phyloP scores from a whole-genome alignment of 306 rosid genomes.

The Canavalia ensiformis region DNA sequence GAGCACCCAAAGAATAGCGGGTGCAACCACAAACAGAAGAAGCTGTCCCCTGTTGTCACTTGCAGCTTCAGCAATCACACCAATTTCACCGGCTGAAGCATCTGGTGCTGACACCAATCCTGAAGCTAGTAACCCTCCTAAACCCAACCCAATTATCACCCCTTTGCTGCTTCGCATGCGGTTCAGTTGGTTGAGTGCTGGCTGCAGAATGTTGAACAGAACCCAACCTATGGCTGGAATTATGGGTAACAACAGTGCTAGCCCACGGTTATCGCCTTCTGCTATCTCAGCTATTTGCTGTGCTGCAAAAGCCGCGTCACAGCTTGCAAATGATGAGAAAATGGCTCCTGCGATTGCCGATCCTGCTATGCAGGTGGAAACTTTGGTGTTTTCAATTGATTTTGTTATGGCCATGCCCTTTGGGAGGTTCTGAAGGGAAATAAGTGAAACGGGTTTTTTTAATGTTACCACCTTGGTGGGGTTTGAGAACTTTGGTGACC shows the following conservation, averaged over 20 bases:
- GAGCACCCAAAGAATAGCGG: slow-evolving; percentile 88
- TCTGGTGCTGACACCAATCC: slow-evolving; percentile 62
- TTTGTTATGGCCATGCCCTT: slow-evolving; percentile 44
- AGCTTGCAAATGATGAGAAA: slow-evolving; percentile 65
- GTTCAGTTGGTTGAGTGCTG: slow-evolving; percentile 88
- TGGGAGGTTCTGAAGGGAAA: slow-evolving; percentile 68
- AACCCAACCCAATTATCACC: slow-evolving; percentile 61
- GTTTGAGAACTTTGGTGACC: slow-evolving; percentile 54
- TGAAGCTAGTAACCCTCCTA: slow-evolving; percentile 70
- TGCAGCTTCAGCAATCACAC: slow-evolving; percentile 60
- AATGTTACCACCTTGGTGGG: slow-evolving; percentile 54
- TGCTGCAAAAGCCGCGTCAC: slow-evolving; percentile 76
- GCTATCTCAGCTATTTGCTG: slow-evolving; percentile 86
- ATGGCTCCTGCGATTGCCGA: slow-evolving; percentile 87
- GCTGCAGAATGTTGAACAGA: slow-evolving; percentile 88
- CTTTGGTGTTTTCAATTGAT: slow-evolving; percentile 37
- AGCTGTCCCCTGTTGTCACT: slow-evolving; percentile 80
- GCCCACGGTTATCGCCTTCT: slow-evolving; percentile 87
- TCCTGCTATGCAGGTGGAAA: slow-evolving; percentile 56
- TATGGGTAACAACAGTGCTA: slow-evolving; percentile 77
- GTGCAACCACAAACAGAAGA: slow-evolving; percentile 79
- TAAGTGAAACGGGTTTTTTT: slow-evolving; percentile 65
- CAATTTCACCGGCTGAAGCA: slow-evolving; percentile 68
- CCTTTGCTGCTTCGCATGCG: slow-evolving; percentile 77
- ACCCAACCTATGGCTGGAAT: slow-evolving; percentile 93